Base-by-base conservation (phyloP, 441 rosid species). In the California macrophylla region DNA sequence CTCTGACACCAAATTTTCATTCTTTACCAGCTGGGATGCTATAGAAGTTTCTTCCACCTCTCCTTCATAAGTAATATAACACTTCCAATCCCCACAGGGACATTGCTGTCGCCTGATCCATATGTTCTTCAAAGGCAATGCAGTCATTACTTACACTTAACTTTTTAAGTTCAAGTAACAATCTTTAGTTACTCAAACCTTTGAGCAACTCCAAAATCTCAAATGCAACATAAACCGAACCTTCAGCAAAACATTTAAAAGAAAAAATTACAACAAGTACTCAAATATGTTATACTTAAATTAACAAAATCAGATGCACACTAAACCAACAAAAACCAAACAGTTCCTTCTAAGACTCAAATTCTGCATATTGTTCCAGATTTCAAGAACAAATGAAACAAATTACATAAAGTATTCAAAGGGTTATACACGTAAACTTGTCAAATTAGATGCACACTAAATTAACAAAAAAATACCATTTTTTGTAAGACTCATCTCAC, bases 81-180 rank as follows among this genome's bases (percentile, higher is more conserved):
- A 93, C 71, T 91, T 93, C 97, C 97, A 89, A 78, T 93, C 97
- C 64, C 97, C 95, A 75, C 98, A 93, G 2, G 93, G 93, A 72
- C 98, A 93, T 69, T 93, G 96, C 76, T 91, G 98, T 21, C 86
- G 79, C 66, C 85, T 82, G 71, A 89, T 88, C 94, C 97, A 88
- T 73, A 92, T 82, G 70, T 86, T 89, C 73, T 73, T 85, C 12
- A 82, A 80, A 16, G 88, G 83, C 74, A 86, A 86, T 75, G 80
- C 76, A 38, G 89, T 76, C 85, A 82, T 82, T 65, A 58, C 24
- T 10, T 12, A 7, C 15, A 58, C 12, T 10, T 21, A 16, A 24
- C 29, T 58, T 16, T n/a, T 20, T 10, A 21, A 23, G 63, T 58
- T 23, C 30, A 9, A 58, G 28, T 23, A 8, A 23, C n/a, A 58